Evolutionary conservation across 2,329 filamentous ascomycete genomes (phyloP), one percentile per base, ranked within the genome.

Genomic region (Hypoxylon sp.): DNA sequence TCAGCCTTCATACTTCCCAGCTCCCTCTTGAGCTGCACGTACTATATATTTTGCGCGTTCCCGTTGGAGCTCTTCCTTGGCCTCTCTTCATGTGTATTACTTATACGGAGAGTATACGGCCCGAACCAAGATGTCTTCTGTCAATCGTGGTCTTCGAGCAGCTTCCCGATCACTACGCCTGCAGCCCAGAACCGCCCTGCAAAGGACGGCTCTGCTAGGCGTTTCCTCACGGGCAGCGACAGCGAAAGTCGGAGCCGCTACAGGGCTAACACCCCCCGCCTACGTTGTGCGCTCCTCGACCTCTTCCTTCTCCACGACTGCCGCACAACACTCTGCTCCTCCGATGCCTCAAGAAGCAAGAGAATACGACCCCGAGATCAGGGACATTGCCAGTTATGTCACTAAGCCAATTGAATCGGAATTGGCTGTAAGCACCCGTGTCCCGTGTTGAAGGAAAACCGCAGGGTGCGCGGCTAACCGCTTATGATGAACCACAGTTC

Each of bases 381-480:
- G 89, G 80, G 94, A 98, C 79, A 97, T 99, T 85, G 95, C 95
- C 68, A 88, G 86, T 81, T 99, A 97, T 82, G 91, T 98, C 78
- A 92, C 94, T 79, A 95, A 94, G 80, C 86, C 92, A 62, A 91
- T 98, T 76, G 86, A 95, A 73, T 98, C 95, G 28, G 93, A 97
- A 72, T 87, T 99, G 75, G 96, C 96, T 78, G 94, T 97, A 85
- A 81, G 93, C 83, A 22, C 44, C 52, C n/a, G 18, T 71, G 68
- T 72, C 68, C 67, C 57, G 63, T 59, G 53, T 65, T 30, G 45
- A 18, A 24, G 42, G 20, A 14, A n/a, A n/a, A 26, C 4, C 30
- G 26, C 14, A 42, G 9, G 6, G 56, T 53, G 68, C 70, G 70
- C 46, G 50, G 68, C 74, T 77, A 73, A 77, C 73, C 71, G 48